Conservation (phyloP, 2,329 filamentous ascomycete species). For the Sphaceloma murrayae region DNA sequence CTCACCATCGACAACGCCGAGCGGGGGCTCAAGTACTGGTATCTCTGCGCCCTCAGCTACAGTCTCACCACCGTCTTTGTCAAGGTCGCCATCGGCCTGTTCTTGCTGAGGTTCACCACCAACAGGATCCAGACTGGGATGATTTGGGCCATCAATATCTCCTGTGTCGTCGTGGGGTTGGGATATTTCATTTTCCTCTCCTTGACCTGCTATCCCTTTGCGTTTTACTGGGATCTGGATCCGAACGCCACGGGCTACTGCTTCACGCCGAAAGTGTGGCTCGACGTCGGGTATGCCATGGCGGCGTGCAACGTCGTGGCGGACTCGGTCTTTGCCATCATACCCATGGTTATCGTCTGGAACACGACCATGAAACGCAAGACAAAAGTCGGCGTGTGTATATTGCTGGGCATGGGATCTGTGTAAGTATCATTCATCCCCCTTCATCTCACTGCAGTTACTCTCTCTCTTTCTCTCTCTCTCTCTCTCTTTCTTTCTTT, state of each 20-base stretch:
- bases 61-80: slow-evolving; percentile 39
- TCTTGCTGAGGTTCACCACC: slow-evolving; percentile 44
- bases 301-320: slow-evolving; percentile 32
- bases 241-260: slow-evolving; percentile 35
- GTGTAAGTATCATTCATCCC: slow-evolving; percentile 28
- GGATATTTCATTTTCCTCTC: slow-evolving; percentile 44
- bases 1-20: slow-evolving; percentile 21
- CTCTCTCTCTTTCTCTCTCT: too few species aligned
- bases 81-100: slow-evolving; percentile 46
- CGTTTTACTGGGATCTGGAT: slow-evolving; percentile 42
- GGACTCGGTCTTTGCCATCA: slow-evolving; percentile 33
- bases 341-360: slow-evolving; percentile 35
- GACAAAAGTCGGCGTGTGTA: slow-evolving; percentile 32
- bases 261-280: slow-evolving; percentile 38
- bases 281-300: slow-evolving; percentile 31
- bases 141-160: slow-evolving; percentile 38
- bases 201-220: slow-evolving; percentile 45
- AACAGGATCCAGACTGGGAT: slow-evolving; percentile 37
- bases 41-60: slow-evolving; percentile 46
- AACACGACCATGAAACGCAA: slow-evolving; percentile 32
- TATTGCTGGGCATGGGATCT: slow-evolving; percentile 33
- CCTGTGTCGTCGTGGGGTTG: slow-evolving; percentile 37
- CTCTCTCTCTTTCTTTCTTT: too few species aligned
- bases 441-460: too few species aligned
- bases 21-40: slow-evolving; percentile 36